Conservation (phyloP, 768 basidiomycete species). For the Leccinum longicurvipes region DNA sequence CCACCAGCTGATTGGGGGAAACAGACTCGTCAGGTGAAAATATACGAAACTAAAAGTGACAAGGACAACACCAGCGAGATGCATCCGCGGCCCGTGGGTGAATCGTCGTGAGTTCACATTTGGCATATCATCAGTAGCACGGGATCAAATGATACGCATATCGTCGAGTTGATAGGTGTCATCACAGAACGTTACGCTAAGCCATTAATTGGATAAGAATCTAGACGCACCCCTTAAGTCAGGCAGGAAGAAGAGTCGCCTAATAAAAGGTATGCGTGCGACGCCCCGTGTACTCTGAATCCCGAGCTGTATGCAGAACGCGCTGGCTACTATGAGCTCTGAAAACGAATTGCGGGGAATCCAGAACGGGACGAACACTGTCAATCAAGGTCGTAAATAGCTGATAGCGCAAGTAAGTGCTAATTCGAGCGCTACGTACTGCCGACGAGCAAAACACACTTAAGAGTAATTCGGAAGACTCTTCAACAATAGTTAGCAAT, state of each 20-base stretch:
- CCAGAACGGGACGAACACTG: slow-evolving; percentile 74
- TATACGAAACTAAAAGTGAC: not conserved
- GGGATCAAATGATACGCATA: slow-evolving; percentile 22
- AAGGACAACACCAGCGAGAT: slow-evolving; percentile 57
- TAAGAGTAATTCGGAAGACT: not conserved
- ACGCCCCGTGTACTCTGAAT: slow-evolving; percentile 92
- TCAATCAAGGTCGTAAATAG: not conserved
- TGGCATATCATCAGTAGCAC: too few species aligned
- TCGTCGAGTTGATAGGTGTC: slow-evolving; percentile 84
- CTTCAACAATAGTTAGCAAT: not conserved
- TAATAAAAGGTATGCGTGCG: slow-evolving; percentile 38
- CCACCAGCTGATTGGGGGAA: slow-evolving; percentile 62
- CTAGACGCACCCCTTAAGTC: slow-evolving; percentile 14
- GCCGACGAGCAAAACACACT: slow-evolving; percentile 26
- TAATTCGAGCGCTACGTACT: slow-evolving; percentile 10
- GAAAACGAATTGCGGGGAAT: slow-evolving; percentile 70
- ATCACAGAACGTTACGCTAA: slow-evolving; percentile 85
- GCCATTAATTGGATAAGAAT: slow-evolving; percentile 75
- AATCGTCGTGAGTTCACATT: not conserved
- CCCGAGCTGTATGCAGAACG: slow-evolving; percentile 83
- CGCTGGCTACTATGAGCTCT: slow-evolving; percentile 72
- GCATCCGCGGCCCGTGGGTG: slow-evolving; percentile 44
- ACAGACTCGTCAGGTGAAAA: not conserved
- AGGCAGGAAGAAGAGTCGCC: not conserved
- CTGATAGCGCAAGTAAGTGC: not conserved